Evolutionary conservation across 2,329 filamentous ascomycete genomes (phyloP), one percentile per base, ranked within the genome.

Genomic region (Botrytis aclada): DNA sequence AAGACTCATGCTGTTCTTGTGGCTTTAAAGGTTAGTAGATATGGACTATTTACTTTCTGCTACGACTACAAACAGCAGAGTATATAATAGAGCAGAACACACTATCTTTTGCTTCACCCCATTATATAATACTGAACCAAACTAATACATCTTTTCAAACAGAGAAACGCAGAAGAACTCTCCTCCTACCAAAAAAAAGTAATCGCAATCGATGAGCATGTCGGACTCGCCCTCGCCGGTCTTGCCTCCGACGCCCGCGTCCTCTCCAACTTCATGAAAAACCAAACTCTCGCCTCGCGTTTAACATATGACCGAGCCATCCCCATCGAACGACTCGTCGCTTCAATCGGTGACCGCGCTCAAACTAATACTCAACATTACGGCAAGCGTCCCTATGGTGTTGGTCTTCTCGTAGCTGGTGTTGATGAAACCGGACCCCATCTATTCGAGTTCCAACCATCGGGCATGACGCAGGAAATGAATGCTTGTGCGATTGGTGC

Each of bases 161-260:
- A 98, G 96, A 92, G 96, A 85, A 98, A 98, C 82, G 96, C 96
- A 83, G 96, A 99, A 89, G 96, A 99, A 85, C 92, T 99, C 74
- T 99, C 96, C 75, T 98, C 96, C 70, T 99, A 99, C 89, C 96
- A 99, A 86, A 98, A 98, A 89, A 99, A 99, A 87, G 91, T 99
- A 82, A 98, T 99, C 84, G 89, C 92, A 80, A 92, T 99, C 85
- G 96, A 99, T 84, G 93, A 95, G 80, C 96, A 99, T 84, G 92
- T 96, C 80, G 96, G 95, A 78, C 91, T 99, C 80, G 94, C 95
- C 80, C 97, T 99, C 80, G 96, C 96, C 78, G 96, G 96, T 79
- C 93, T 99, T 75, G 96, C 96, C 78, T 98, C 95, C 74, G 96
- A 99, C 84, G 96, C 95, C 82, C 96, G 96, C 81, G 96, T 99